Base-by-base conservation (phyloP, 202 grass and related monocot species). In the Musa balbisiana region DNA sequence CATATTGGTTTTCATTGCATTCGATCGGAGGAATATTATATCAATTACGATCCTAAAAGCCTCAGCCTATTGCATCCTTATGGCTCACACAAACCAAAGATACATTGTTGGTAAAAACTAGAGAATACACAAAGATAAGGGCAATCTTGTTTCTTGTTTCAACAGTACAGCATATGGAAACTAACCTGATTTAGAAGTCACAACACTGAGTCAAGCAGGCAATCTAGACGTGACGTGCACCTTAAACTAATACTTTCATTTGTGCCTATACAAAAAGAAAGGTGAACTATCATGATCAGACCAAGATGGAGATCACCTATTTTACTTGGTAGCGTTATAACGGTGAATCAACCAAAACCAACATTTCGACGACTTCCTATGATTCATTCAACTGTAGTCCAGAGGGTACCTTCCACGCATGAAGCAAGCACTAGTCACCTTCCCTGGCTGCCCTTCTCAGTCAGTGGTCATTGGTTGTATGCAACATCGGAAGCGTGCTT, bases 231-330 rank as follows among this genome's bases (percentile, higher is more conserved):
- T 20, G 43, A 29, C 25, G 15, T 62, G 5, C 8, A 62, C 14
- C 67, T 70, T 51, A 70, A 70, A 49, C 67, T 70, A 70, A 51
- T 20, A 70, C 17, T 51, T 70, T 21, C 67, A 70, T 52, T 70
- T 70, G 67, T 70, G 67, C 49, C 67, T 70, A 70, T 70, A 70
- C 67, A 70, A 43, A 69, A 43, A 69, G 43, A 69, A 50, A 70
- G 16, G 49, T 70, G 27, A 65, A 65, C 23, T 65, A 65, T 65
- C 63, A 65, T 65, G 23, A 26, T 65, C 63, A 65, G 63, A 51
- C 27, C 29, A 43, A 67, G 65, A 43, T 67, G 26, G 19, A 17
- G 3, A 20, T 10, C 50, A 20, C 67, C 49, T 70, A 70, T 19
- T 70, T 51, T 51, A 51, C 67, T 70, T 70, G 67, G 19, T 21